Base-by-base conservation (phyloP, 2,329 filamentous ascomycete species). In the Sphaerostilbella broomeana region DNA sequence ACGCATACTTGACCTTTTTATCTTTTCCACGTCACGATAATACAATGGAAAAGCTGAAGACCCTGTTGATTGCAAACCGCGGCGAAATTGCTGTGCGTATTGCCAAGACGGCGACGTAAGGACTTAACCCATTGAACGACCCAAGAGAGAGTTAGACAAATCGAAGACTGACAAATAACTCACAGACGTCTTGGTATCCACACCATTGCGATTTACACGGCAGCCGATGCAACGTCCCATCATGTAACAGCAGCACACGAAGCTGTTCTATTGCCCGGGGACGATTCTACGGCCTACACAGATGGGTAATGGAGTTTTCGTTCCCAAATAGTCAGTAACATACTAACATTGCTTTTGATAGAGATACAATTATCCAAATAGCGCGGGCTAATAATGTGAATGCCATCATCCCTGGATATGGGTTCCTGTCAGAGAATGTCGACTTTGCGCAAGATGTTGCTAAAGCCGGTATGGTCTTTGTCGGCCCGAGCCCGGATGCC, bases 1-100 rank as follows among this genome's bases (percentile, higher is more conserved):
- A n/a, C n/a, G n/a, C n/a, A n/a, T n/a, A n/a, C n/a, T n/a, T n/a
- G n/a, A n/a, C n/a, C n/a, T n/a, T n/a, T n/a, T n/a, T n/a, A n/a
- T n/a, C n/a, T n/a, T n/a, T n/a, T n/a, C n/a, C n/a, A n/a, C n/a
- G n/a, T n/a, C n/a, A n/a, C n/a, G n/a, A n/a, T n/a, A n/a, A n/a
- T n/a, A n/a, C n/a, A n/a, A n/a, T n/a, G n/a, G n/a, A n/a, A n/a
- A n/a, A n/a, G n/a, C n/a, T n/a, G n/a, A n/a, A n/a, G n/a, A n/a
- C n/a, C n/a, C n/a, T n/a, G n/a, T n/a, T 36, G 17, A 83, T 87
- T 48, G 83, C 83, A 8, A 88, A 87, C 53, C 70, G 84, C 47
- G 84, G 82, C 45, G 82, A 86, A 53, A 86, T 86, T 48, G 84
- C 84, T 16, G 64, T 85, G 59, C 75, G 84, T 41, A 82, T 87